Conservation (phyloP, 2,329 filamentous ascomycete species). For the Hymenoscyphus scutula region DNA sequence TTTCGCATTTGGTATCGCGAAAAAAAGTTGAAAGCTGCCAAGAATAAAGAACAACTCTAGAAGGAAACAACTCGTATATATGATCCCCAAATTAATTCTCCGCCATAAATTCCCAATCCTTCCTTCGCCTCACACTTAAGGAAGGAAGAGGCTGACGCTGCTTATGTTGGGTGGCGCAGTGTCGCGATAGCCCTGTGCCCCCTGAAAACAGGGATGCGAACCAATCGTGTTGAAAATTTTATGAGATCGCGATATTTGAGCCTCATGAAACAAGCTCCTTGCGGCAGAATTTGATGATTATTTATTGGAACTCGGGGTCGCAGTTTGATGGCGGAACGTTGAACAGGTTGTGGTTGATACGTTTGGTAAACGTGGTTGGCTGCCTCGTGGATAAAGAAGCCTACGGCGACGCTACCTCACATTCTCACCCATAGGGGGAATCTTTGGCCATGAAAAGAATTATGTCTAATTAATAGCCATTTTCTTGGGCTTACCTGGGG, state of each 20-base stretch:
- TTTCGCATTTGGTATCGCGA: not conserved
- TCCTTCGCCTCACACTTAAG: not conserved
- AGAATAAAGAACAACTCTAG: not conserved
- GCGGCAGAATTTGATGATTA: not conserved
- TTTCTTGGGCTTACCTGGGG: too few relatives aligned
- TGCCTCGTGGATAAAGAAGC: not conserved
- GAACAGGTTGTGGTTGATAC: not conserved
- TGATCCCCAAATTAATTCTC: not conserved
- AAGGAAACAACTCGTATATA: conserved; percentile 4
- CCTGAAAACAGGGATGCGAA: not conserved
- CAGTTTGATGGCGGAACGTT: not conserved
- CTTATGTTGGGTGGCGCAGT: not conserved
- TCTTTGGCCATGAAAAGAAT: too few relatives aligned
- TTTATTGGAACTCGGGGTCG: not conserved
- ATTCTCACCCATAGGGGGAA: not conserved
- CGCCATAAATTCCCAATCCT: not conserved
- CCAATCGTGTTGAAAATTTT: not conserved
- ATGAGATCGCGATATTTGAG: not conserved
- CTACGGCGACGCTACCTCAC: not conserved
- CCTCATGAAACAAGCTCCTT: not conserved
- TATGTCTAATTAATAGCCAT: too few relatives aligned
- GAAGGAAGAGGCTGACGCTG: conserved; percentile 1
- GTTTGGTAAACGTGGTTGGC: not conserved
- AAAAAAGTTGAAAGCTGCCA: not conserved
- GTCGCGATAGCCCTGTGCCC: not conserved